A percentile compares a stretch with the other conserved stretches of the same genome.
Evolutionary conservation across 202 grass and related monocot genomes (phyloP).

Genomic region (Elaeis oleifera): DNA sequence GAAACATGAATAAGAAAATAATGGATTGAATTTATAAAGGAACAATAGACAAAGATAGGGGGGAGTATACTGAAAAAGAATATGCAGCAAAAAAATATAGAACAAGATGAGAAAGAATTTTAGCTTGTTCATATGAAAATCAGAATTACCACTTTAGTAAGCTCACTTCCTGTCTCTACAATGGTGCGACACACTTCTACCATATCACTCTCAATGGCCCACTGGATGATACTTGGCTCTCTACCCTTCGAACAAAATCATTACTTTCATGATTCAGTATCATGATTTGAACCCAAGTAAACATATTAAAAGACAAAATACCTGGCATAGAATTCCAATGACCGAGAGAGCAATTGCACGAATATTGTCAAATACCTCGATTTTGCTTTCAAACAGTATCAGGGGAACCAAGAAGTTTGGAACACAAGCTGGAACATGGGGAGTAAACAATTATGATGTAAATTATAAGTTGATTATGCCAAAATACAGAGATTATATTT

Average conservation of each 20-base stretch:
- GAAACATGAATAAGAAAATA: too few species aligned
- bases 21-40: too few species aligned
- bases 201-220: slow-evolving; percentile 9
- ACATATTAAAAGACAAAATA: background rate
- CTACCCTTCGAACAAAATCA: slow-evolving; percentile 16
- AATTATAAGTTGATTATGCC: background rate
- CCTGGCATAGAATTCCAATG: slow-evolving; percentile 18
- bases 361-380: slow-evolving; percentile 10
- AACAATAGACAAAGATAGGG: too few species aligned
- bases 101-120: background rate
- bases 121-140: background rate
- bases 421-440: slow-evolving; percentile 2
- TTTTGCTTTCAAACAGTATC: slow-evolving; percentile 14
- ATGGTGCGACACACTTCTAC: slow-evolving; percentile 7
- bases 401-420: slow-evolving; percentile 17
- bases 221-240: slow-evolving; percentile 6
- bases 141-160: slow-evolving; percentile 15
- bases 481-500: background rate
- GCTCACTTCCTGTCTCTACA: slow-evolving; percentile 16
- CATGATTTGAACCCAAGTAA: too few species aligned
- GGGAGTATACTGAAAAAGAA: too few species aligned
- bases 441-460: background rate
- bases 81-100: too few species aligned
- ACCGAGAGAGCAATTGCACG: slow-evolving; percentile 14
- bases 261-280: background rate